A percentile compares a stretch with the other conserved stretches of the same genome.
These are phyloP conservation scores for Clonostachys solani DNA, from an alignment of 2,329 filamentous ascomycete genomes.

Conservation along the genomic window DNA sequence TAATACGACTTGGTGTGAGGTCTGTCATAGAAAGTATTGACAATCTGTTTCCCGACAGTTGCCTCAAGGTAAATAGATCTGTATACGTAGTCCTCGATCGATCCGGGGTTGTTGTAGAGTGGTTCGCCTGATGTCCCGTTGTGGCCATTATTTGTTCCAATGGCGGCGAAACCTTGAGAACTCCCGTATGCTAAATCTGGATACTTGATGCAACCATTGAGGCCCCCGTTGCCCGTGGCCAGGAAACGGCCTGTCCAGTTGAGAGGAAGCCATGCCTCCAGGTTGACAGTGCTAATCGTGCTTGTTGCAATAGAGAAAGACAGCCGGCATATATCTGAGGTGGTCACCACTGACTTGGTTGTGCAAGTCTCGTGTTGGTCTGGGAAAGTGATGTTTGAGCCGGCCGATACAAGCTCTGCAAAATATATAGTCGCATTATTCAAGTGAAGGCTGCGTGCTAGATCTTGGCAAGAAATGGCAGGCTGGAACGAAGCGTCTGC, in stretches of 20 bases:
- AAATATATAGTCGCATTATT: too few species aligned
- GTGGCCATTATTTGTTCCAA: constrained; percentile 47
- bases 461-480: too few species aligned
- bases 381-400: too few species aligned
- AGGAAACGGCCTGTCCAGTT: constrained; percentile 37
- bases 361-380: too few species aligned
- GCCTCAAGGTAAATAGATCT: constrained; percentile 40
- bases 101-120: constrained; percentile 27
- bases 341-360: too few species aligned
- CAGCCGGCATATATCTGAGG: too few species aligned
- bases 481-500: too few species aligned
- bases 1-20: constrained; percentile 43
- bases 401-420: too few species aligned
- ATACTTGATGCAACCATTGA: constrained; percentile 43
- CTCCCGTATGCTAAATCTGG: constrained; percentile 39
- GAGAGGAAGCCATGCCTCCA: constrained; percentile 43
- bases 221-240: constrained; percentile 42
- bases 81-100: constrained; percentile 27
- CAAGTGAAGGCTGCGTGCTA: too few species aligned
- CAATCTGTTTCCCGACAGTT: constrained; percentile 40
- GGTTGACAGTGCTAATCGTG: constrained; percentile 33
- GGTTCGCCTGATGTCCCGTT: constrained; percentile 30
- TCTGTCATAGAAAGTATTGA: constrained; percentile 38
- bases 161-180: constrained; percentile 36
- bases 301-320: constrained; percentile 11